A percentile compares a stretch with the other conserved stretches of the same genome.
Evolutionary conservation across 1,284 basidiomycete species (phyloP).

Genomic region (Ceratobasidium sp.): DNA sequence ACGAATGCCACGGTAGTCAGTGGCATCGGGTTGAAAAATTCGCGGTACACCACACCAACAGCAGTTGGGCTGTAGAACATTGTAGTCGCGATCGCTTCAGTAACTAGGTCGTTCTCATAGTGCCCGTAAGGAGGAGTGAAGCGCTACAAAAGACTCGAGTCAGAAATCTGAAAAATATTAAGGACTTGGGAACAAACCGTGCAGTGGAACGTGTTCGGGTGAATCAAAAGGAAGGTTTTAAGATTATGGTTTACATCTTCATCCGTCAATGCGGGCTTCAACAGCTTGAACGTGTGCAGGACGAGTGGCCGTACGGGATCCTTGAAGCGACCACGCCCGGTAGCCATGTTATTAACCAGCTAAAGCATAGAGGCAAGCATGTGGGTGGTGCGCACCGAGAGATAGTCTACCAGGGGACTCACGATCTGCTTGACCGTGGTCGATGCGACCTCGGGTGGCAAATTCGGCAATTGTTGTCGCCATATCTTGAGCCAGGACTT

Average conservation of each 20-base stretch:
- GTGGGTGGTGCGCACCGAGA: neutral
- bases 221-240: neutral
- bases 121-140: constrained; percentile 3
- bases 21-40: constrained; percentile 2
- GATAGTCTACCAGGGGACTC: neutral
- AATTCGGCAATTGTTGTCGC: neutral
- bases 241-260: constrained; percentile 3
- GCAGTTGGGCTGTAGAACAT: neutral
- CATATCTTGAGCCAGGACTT: neutral
- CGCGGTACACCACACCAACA: neutral
- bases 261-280: neutral
- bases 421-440: neutral
- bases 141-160: neutral
- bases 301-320: neutral
- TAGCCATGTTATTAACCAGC: neutral
- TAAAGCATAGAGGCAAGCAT: neutral
- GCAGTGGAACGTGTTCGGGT: constrained; percentile 8
- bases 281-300: neutral
- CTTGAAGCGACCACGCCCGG: constrained; percentile 3
- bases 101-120: neutral
- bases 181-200: neutral
- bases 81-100: neutral
- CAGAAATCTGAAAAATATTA: neutral
- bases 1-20: neutral
- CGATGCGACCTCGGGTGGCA: neutral